Evolutionary conservation across 2,329 filamentous ascomycete genomes (phyloP), one percentile per base, ranked within the genome.

Genomic region (Cytospora piceae): DNA sequence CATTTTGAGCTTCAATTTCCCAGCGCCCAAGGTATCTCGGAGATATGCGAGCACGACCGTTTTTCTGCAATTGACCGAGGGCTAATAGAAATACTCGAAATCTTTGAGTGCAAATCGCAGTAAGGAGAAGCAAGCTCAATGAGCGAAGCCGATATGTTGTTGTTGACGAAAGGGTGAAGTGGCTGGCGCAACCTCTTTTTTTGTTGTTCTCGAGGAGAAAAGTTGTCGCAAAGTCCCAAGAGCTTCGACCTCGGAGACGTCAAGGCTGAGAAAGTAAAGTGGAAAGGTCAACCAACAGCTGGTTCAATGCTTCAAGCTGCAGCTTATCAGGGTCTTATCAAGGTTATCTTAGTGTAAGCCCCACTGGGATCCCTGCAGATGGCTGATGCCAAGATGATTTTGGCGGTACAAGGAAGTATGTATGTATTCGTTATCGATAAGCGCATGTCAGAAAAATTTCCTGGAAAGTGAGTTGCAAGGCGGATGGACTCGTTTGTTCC

Each of bases 321-420:
- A 51, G 12, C n/a, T n/a, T n/a, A n/a, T n/a, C 52, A 22, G 39
- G n/a, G n/a, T n/a, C 27, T 42, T 61, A 61, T 61, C 64, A 68
- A 68, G 63, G 63, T 68, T 68, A 68, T 68, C 66, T 68, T 66
- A 68, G 63, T 57, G 56, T 31, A 2, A 2, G 7, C 31, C 22
- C 34, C 51, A 34, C 39, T 46, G 2, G 46, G 39, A 67, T 68
- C 66, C 63, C 63, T 65, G 32, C n/a, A 63, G 29, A 39, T 54
- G 20, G 8, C 15, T 24, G 3, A 46, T 56, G 49, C 49, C 53
- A 54, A 57, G 53, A 57, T 37, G 17, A 29, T 3, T 31, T 42
- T n/a, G n/a, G n/a, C n/a, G n/a, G n/a, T 59, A 17, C 27, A n/a
- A n/a, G n/a, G 31, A 32, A 9, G 11, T n/a, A 46, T 20, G 39